Base-by-base conservation (phyloP, 192 early-diverging fungal genomes). In the Geranomyces michiganensis region DNA sequence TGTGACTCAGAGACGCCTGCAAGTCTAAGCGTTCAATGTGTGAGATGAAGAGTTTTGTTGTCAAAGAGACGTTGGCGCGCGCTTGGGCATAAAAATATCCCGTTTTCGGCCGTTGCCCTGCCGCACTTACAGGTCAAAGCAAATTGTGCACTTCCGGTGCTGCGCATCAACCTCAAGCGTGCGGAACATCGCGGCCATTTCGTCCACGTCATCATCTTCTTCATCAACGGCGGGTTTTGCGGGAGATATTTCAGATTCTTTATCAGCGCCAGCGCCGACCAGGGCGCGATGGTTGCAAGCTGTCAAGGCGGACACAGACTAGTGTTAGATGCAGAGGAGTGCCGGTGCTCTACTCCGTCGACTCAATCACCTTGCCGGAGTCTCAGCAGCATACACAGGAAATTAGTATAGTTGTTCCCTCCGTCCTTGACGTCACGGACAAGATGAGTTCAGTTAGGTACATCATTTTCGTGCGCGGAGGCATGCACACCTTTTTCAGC, bases 371-470 rank as follows among this genome's bases (percentile, higher is more conserved):
- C 58, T 33, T 74, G 73, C 0, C 73, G 73, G 7, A 68, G 56
- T 58, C 71, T 51, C 2, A 79, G 68, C 49, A 81, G 63, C 46
- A 78, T 29, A 5, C 21, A 29, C 48, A 81, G 55, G 44, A 80
- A 72, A 60, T 79, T 81, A 0, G 76, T 65, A 72, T 80, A 81
- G 70, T 79, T 74, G 15, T 60, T 64, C 6, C 31, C 22, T 32
- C 58, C 58, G 31, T 60, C 58, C 58, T 60, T 19, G 7, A 60
- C 36, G 36, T 30, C 51, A 53, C n/a, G 51, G 6, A 60, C 5
- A 29, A 27, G 31, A 58, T 58, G 14, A 58, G 58, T 33, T 32
- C 10, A 41, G 36, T 41, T 29, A 8, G 5, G 58, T 3, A 19
- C 30, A 27, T 26, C n/a, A 53, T 3, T 15, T 24, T 15, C n/a